Conservation (phyloP, 2,329 filamentous ascomycete genomes). For the Thielaviopsis euricoi region DNA sequence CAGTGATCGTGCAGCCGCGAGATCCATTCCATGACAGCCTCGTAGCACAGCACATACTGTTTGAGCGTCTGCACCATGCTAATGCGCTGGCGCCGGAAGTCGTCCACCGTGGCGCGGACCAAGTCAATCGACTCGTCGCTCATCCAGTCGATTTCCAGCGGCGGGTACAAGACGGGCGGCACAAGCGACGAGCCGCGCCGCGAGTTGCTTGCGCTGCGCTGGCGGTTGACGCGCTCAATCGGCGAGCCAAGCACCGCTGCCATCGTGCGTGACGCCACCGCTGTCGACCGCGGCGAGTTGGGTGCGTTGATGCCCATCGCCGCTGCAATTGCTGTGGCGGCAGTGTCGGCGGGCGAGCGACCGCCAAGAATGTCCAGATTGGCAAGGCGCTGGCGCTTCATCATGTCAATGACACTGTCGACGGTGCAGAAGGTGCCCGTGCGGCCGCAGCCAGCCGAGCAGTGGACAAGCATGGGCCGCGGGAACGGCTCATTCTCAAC, state of each 20-base stretch:
- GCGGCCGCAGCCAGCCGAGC: slow-evolving; percentile 85
- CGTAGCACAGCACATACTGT: slow-evolving; percentile 93
- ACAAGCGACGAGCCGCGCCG: slow-evolving; percentile 10
- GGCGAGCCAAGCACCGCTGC: neutral
- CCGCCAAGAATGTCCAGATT: slow-evolving; percentile 15
- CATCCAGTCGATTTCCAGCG: slow-evolving; percentile 46
- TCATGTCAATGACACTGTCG: slow-evolving; percentile 88
- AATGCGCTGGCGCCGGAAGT: slow-evolving; percentile 72
- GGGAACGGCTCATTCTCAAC: slow-evolving; percentile 35
- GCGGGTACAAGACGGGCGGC: slow-evolving; percentile 5
- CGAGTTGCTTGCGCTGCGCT: slow-evolving; percentile 9
- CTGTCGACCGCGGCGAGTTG: slow-evolving; percentile 1
- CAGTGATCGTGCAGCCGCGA: slow-evolving; percentile 27
- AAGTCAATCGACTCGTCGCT: slow-evolving; percentile 56
- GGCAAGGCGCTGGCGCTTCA: slow-evolving; percentile 60
- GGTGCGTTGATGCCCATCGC: neutral
- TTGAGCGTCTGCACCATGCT: slow-evolving; percentile 94
- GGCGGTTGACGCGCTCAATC: neutral
- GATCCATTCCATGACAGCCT: slow-evolving; percentile 83
- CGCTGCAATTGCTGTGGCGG: slow-evolving; percentile 19
- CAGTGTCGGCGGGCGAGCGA: slow-evolving; percentile 21
- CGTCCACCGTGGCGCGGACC: slow-evolving; percentile 73
- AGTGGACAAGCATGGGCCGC: slow-evolving; percentile 79
- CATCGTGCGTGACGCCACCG: neutral
- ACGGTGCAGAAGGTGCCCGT: slow-evolving; percentile 96